Evolutionary conservation across 23 red algal genomes (phyloP).

Genomic region (Chondrus crispus): DNA sequence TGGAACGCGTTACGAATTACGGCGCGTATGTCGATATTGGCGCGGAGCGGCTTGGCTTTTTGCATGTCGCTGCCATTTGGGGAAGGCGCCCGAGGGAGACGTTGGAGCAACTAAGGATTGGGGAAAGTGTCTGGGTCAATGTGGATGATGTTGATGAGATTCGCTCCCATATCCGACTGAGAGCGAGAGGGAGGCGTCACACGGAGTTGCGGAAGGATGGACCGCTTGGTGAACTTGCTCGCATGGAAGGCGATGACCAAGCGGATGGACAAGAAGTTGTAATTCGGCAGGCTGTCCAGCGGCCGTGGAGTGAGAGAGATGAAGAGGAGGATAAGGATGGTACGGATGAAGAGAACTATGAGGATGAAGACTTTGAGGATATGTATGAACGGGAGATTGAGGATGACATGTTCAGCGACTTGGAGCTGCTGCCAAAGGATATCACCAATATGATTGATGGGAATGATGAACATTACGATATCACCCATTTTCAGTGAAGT

Average conservation of each 20-base stretch:
- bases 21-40: conserved; percentile 92
- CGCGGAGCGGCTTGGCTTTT: conserved; percentile 71
- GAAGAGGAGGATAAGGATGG: background rate
- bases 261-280: no score
- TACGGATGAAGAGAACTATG: background rate
- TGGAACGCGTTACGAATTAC: conserved; percentile 82
- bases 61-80: conserved; percentile 79
- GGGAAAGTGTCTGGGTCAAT: conserved; percentile 48
- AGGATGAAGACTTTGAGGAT: background rate
- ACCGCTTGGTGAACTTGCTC: background rate
- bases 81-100: conserved; percentile 66
- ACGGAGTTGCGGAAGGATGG: background rate
- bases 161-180: conserved; percentile 20
- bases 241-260: background rate
- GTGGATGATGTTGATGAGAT: conserved; percentile 37
- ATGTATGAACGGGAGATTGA: background rate
- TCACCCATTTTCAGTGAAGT: no score
- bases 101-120: conserved; percentile 64
- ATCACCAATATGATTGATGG: no score
- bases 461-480: no score
- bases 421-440: background rate
- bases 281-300: background rate
- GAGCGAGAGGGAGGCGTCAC: conserved; percentile 9
- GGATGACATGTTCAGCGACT: background rate
- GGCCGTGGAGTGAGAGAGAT: background rate